Conservation (phyloP, 2,329 filamentous ascomycete species). For the Zopfia rhizophila region DNA sequence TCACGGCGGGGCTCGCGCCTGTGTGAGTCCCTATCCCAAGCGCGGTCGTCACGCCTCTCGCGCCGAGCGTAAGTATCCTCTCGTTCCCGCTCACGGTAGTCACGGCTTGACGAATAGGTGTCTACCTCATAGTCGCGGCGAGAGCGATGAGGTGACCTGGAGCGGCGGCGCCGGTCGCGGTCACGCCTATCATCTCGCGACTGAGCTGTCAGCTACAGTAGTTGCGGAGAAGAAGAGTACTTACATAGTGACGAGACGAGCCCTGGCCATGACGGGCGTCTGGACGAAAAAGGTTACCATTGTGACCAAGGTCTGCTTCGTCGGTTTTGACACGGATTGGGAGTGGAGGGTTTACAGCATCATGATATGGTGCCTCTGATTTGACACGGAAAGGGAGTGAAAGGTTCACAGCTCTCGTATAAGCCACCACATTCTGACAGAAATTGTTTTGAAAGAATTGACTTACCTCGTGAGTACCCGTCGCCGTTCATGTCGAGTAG, state of each 20-base stretch:
- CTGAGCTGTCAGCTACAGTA: constrained; percentile 38
- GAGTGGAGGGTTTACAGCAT: too few species aligned
- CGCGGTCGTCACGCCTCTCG: constrained; percentile 63
- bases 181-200: constrained; percentile 40
- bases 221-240: constrained; percentile 29
- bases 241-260: constrained; percentile 53
- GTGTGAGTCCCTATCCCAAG: constrained; percentile 75
- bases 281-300: too few species aligned
- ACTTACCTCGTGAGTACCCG: constrained; percentile 80
- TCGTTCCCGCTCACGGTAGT: constrained; percentile 90
- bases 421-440: too few species aligned
- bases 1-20: constrained; percentile 47
- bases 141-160: constrained; percentile 82
- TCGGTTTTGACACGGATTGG: too few species aligned
- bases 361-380: too few species aligned
- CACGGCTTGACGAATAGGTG: constrained; percentile 91
- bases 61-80: constrained; percentile 88
- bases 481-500: constrained; percentile 81
- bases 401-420: too few species aligned
- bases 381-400: too few species aligned
- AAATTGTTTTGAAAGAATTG: constrained; percentile 40
- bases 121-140: constrained; percentile 81
- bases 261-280: too few species aligned
- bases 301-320: constrained; percentile 44
- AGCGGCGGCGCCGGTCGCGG: constrained; percentile 70